Percentiles rank a stretch among this genome's conserved stretches.
Evolutionary conservation across 306 rosid genomes (phyloP).

Genomic region (Argentina anserina): DNA sequence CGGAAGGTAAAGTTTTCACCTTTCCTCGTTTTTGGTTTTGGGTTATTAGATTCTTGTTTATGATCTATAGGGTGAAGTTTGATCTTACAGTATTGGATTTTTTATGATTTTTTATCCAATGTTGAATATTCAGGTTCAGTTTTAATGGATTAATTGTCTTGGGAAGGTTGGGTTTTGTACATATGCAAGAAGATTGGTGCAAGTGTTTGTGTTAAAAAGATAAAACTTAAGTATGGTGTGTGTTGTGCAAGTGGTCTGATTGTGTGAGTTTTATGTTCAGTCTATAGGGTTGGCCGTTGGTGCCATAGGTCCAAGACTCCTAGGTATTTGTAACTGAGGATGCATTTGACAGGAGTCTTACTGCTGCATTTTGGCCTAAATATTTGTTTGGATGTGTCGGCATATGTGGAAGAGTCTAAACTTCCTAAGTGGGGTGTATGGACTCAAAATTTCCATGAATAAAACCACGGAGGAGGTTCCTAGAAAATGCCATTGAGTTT

Average conservation of each 20-base stretch:
- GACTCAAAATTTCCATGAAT: not conserved
- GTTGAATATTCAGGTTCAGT: too few relatives aligned
- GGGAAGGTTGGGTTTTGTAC: too few relatives aligned
- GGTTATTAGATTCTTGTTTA: not conserved
- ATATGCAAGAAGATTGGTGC: too few relatives aligned
- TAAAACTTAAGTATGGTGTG: too few relatives aligned
- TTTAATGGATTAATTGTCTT: too few relatives aligned
- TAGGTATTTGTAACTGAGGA: not conserved
- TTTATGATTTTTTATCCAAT: too few relatives aligned
- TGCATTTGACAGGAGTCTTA: not conserved
- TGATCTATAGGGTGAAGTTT: not conserved
- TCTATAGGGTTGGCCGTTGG: not conserved
- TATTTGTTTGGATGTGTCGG: not conserved
- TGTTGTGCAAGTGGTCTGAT: too few relatives aligned
- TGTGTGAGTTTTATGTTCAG: too few relatives aligned
- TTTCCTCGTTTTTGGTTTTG: not conserved
- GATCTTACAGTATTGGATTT: not conserved
- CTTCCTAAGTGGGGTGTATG: not conserved
- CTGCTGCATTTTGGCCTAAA: not conserved
- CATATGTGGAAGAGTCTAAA: not conserved
- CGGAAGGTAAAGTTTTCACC: constrained; percentile 49
- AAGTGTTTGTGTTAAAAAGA: too few relatives aligned
- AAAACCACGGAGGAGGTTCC: not conserved
- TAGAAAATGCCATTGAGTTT: not conserved
- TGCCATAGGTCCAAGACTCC: not conserved